Base-by-base conservation (phyloP, 768 basidiomycete species). In the Naganishia antarctica region DNA sequence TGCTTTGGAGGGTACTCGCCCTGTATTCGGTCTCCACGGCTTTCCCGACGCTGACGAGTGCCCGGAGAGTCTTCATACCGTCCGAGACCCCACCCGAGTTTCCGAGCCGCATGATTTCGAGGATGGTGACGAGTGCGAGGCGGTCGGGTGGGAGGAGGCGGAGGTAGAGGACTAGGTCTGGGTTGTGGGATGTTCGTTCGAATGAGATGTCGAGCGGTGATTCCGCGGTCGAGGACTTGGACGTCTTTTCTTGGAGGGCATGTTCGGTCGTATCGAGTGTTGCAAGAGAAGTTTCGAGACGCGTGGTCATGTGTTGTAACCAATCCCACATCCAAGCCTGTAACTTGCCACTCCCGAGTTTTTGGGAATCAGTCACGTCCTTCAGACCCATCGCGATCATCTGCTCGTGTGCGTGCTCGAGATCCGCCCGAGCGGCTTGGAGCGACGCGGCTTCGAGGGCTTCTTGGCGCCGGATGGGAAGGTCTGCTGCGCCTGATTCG, bases 21-120 rank as follows among this genome's bases (percentile, higher is more conserved):
- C 92, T 88, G 80, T 92, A 89, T 80, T 98, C 93, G 53, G 84
- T 82, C 79, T 98, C 94, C 37, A 97, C 84, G 0, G 88, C 88
- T 64, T 83, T 85, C 0, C 93, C 94, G 23, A 97, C 83, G 0
- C 82, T 77, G 23, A 96, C 79, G 65, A 96, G 81, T 0, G 89
- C 90, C 0, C 90, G 82, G 0, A 91, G 83, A 0, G 90, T 87
- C 78, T 96, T 94, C 87, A 94, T 90, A 4, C 92, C 93, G 43
- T 86, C 84, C 0, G 81, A 70, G n/a, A 91, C 81, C 13, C 89
- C 89, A 6, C 89, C 88, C 0, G 83, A 81, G 6, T 88, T 87
- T 21, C 69, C 66, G 12, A 91, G 75, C 5, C 89, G 84, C 87
- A 97, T 88, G 44, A 91, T 75, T 74, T 96, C 92, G 40, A 92